These are phyloP conservation scores for Aspergillus sclerotialis DNA, from an alignment of 2,329 filamentous ascomycete genomes.

Conservation along the genomic window DNA sequence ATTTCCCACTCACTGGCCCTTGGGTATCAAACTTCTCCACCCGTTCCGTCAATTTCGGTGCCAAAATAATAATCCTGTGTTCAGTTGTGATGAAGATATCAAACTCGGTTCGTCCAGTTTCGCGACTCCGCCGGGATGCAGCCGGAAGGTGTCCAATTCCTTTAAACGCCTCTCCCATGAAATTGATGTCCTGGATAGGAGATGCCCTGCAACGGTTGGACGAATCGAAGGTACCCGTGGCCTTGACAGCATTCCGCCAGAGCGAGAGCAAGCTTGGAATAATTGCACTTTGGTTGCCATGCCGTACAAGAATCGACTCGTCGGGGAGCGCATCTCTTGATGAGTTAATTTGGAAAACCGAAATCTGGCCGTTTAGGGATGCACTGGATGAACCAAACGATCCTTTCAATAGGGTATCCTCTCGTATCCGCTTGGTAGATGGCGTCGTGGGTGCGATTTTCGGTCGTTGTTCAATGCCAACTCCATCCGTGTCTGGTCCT, in stretches of 20 bases:
- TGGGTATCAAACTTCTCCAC: constrained; percentile 9
- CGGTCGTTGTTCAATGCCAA: constrained; percentile 23
- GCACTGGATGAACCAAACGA: constrained; percentile 19
- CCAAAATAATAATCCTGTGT: constrained; percentile 33
- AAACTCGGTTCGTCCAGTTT: constrained; percentile 17
- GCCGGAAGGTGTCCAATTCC: constrained; percentile 31
- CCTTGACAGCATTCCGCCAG: constrained; percentile 35
- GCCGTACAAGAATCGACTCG: constrained; percentile 39
- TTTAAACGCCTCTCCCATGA: constrained; percentile 36
- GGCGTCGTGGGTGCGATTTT: constrained; percentile 43
- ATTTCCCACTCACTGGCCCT: constrained; percentile 10
- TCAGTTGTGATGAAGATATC: constrained; percentile 37
- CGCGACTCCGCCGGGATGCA: constrained; percentile 15
- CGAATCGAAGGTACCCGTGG: constrained; percentile 32
- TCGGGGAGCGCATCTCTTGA: constrained; percentile 31
- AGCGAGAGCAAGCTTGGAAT: constrained; percentile 39
- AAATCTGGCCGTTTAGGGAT: constrained; percentile 35
- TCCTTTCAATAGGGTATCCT: constrained; percentile 39
- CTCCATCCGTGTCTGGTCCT: constrained; percentile 16
- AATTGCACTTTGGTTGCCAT: constrained; percentile 33
- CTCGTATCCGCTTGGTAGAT: constrained; percentile 39
- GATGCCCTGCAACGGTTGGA: constrained; percentile 33
- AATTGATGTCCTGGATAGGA: constrained; percentile 29
- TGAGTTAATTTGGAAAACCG: constrained; percentile 31
- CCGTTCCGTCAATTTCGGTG: constrained; percentile 22